phyloP scores from a whole-genome alignment of 2,329 filamentous ascomycete species.

The Aspergillus fructus region DNA sequence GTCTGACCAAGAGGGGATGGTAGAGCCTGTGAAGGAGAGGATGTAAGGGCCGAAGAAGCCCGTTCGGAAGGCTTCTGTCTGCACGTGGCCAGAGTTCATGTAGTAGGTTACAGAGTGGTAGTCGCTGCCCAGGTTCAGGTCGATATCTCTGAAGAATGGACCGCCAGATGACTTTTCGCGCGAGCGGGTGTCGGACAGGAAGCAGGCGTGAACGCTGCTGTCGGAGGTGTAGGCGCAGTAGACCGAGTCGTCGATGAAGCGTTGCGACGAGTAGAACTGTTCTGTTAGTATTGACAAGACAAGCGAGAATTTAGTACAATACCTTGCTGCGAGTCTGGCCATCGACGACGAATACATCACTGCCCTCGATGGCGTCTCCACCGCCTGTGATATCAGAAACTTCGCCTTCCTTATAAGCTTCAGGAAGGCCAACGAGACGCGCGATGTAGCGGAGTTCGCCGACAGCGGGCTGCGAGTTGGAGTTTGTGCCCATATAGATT shows the following conservation, averaged over 20 bases:
- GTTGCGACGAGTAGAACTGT: slow-evolving; percentile 8
- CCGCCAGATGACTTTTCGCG: slow-evolving; percentile 9
- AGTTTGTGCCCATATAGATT: slow-evolving; percentile 6
- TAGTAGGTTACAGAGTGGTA: slow-evolving; percentile 6
- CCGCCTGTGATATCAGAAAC: background rate
- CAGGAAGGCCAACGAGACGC: background rate
- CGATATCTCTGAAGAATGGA: slow-evolving; percentile 7
- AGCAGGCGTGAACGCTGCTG: slow-evolving; percentile 1
- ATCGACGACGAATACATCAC: slow-evolving; percentile 3
- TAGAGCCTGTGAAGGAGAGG: background rate
- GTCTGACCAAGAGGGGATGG: background rate
- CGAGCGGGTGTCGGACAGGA: background rate
- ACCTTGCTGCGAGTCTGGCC: slow-evolving; percentile 1
- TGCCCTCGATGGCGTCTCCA: background rate
- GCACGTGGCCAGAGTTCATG: slow-evolving; percentile 10
- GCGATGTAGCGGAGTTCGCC: slow-evolving; percentile 9
- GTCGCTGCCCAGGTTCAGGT: background rate
- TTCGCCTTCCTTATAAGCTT: slow-evolving; percentile 1
- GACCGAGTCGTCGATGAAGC: slow-evolving; percentile 5
- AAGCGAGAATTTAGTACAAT: no score
- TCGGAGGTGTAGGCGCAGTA: slow-evolving; percentile 3
- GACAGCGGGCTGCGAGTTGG: background rate
- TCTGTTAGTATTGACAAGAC: no score
- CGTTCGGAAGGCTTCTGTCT: slow-evolving; percentile 2
- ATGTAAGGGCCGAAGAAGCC: slow-evolving; percentile 8